phyloP scores from a whole-genome alignment of 805 yeast species.

The Hanseniaspora jakobsenii region DNA sequence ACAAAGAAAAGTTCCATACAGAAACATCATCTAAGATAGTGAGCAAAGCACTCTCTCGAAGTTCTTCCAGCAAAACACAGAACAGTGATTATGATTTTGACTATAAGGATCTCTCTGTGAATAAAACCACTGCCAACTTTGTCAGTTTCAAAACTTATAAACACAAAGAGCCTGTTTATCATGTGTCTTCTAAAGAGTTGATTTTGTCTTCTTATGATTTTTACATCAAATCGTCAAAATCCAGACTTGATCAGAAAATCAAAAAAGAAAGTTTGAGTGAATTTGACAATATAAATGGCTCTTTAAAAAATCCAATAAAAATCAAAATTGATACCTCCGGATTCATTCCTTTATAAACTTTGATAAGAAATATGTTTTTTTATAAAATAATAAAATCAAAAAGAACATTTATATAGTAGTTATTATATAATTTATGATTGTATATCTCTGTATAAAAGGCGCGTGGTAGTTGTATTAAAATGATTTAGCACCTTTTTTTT shows the following conservation, averaged over 20 bases:
- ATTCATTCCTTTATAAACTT: slow-evolving; percentile 1
- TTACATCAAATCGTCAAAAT: not conserved
- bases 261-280: not conserved
- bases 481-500: no score
- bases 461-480: no score
- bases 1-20: not conserved
- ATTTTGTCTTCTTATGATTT: slow-evolving; percentile 15
- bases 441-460: no score
- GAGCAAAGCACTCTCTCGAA: not conserved
- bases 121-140: no score
- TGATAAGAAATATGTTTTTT: not conserved
- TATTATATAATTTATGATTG: no score
- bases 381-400: no score
- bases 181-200: slow-evolving; percentile 20
- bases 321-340: slow-evolving; percentile 4
- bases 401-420: no score
- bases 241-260: not conserved
- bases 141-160: slow-evolving; percentile 19
- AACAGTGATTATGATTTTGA: not conserved
- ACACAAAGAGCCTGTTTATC: slow-evolving; percentile 20
- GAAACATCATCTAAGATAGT: not conserved
- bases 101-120: slow-evolving; percentile 1
- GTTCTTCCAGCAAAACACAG: not conserved
- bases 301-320: not conserved
- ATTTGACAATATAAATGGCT: not conserved